A percentile compares a stretch with the other conserved stretches of the same genome.
Conservation (phyloP, 805 yeast species). For the Candida chilensis region DNA sequence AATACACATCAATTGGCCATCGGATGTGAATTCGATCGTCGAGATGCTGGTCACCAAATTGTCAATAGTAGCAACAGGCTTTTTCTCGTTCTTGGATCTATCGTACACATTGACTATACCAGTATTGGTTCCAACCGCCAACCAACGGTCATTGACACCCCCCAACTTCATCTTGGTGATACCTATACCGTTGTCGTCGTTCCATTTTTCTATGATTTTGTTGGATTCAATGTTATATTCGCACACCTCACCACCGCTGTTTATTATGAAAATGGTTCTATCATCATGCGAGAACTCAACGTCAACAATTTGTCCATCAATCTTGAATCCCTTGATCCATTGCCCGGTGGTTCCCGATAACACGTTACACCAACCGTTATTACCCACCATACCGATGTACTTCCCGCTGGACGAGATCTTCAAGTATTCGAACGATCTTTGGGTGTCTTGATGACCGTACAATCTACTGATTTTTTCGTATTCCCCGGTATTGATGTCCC, state of each 20-base stretch:
- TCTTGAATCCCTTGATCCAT: conserved; percentile 79
- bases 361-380: conserved; percentile 86
- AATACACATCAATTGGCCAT: conserved; percentile 82
- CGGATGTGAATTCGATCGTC: conserved; percentile 63
- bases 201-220: conserved; percentile 61
- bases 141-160: conserved; percentile 62
- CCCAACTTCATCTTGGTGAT: conserved; percentile 72
- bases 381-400: conserved; percentile 70
- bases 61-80: conserved; percentile 60
- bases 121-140: conserved; percentile 81
- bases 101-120: conserved; percentile 91
- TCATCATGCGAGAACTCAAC: conserved; percentile 54
- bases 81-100: conserved; percentile 20
- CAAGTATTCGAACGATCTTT: conserved; percentile 82
- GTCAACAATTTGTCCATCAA: conserved; percentile 82
- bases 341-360: conserved; percentile 74
- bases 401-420: conserved; percentile 66
- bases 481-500: conserved; percentile 68
- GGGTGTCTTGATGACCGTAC: conserved; percentile 86
- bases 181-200: conserved; percentile 79
- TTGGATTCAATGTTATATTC: conserved; percentile 56
- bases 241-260: conserved; percentile 81
- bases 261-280: conserved; percentile 46
- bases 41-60: conserved; percentile 79
- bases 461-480: conserved; percentile 81